Evolutionary conservation across 371 early-diverging fungal species (phyloP), one percentile per base, ranked within the genome.

Genomic region (Mucor mucedo): DNA sequence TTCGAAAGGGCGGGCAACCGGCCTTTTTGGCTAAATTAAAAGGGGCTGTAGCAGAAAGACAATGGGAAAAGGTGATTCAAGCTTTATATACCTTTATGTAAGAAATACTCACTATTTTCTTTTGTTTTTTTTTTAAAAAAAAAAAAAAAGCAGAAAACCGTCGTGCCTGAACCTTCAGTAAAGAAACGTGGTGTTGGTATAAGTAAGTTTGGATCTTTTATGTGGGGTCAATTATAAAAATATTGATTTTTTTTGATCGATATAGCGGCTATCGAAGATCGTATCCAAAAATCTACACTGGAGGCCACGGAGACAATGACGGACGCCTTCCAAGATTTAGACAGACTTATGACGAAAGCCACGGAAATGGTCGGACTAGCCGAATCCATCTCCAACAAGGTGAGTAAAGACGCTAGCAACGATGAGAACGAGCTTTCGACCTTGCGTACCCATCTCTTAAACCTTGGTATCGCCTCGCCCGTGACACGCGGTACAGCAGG

Each of bases 401-500:
- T 93, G 69, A 79, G 67, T 57, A 84, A 78, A 53, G 85, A 85
- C 10, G 72, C 76, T 2, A 66, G 65, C 14, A 72, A 78, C n/a
- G 72, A 70, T 52, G 75, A 75, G 28, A 73, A 68, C 8, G 82
- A 83, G 58, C 68, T 82, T 2, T 78, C 83, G 2, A 84, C 85
- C 5, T 87, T 96, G 57, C 83, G 87, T 47, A 86, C 85, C 14
- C 92, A 93, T 63, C 73, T 95, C 28, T 71, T 91, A 14, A 89
- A 91, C 52, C 84, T 96, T 38, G 97, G 95, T 57, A 93, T 96
- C 9, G 75, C 88, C 21, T 91, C 87, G 45, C 95, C 96, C 6
- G 95, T 96, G 2, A 96, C 97, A 27, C 87, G 92, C 58, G 90
- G 90, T 66, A 80, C 91, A 9, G 91, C 95, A 0, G 96, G 96